Base-by-base conservation (phyloP, 345 rosid species). In the Atalantia buxifolia region DNA sequence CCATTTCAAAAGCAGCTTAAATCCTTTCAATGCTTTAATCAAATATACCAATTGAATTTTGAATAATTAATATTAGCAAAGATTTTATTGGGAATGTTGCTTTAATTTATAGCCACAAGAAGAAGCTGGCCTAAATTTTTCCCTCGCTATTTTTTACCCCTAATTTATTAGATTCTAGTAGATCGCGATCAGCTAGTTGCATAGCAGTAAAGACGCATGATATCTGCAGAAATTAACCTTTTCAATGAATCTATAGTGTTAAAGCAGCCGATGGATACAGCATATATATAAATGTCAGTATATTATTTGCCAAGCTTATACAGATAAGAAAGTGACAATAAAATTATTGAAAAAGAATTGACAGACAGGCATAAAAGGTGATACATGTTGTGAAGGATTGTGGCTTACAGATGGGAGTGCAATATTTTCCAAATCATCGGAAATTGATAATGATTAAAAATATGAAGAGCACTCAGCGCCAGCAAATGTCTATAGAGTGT, bases 101-200 rank as follows among this genome's bases (percentile, higher is more conserved):
- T 69, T 71, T 62, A 72, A 76, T 83, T 82, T 50, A 33, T 40
- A 80, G 69, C 77, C 78, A 73, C 74, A 63, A 62, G 21, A 56
- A 31, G 35, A 36, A 35, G 74, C 18, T 81, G 16, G 13, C 16
- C 50, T 42, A 42, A 42, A 3, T 42, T 10, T 42, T 42, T 42
- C 12, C 50, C 50, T 42, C 50, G 16, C 16, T 42, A 40, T 42
- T 42, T 42, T 10, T 42, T 42, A 0, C 0, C 16, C 16, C 50
- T 12, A 71, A 53, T 71, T 33, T 70, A 68, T 48, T 70, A 22
- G 42, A 82, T 66, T 77, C 27, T 9, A 13, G 27, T 60, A 77
- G 78, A 77, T 82, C 68, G 78, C 77, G 63, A 75, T 74, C 77
- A 67, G 57, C 68, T 68, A 38, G 35, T 76, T 66, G 53, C 40